phyloP scores from a whole-genome alignment of 1,284 basidiomycete species.

The Trichosporon asahii region DNA sequence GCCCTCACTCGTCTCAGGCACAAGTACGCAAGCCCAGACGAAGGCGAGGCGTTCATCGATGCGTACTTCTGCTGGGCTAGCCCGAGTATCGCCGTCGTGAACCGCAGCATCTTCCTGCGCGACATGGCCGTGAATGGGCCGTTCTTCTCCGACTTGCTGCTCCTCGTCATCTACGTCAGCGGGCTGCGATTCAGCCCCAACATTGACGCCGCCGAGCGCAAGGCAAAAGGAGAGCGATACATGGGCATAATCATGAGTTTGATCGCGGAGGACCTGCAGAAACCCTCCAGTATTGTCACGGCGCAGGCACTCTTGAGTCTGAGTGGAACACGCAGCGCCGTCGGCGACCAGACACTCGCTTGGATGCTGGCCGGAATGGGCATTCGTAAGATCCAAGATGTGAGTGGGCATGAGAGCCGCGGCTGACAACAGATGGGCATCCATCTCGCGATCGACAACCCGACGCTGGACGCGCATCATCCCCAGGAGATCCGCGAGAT shows the following conservation, averaged over 20 bases:
- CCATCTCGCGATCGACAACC: slow-evolving; percentile 29
- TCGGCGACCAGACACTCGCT: slow-evolving; percentile 28
- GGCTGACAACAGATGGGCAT: slow-evolving; percentile 23
- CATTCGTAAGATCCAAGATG: slow-evolving; percentile 31
- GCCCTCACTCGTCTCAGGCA: slow-evolving; percentile 23
- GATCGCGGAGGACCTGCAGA: slow-evolving; percentile 25
- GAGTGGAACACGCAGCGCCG: slow-evolving; percentile 25
- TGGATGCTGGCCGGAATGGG: slow-evolving; percentile 31
- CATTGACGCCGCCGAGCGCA: slow-evolving; percentile 23
- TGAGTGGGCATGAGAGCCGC: slow-evolving; percentile 3
- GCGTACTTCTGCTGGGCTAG: slow-evolving; percentile 30
- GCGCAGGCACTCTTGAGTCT: slow-evolving; percentile 25
- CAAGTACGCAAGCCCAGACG: slow-evolving; percentile 27
- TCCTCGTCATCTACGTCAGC: slow-evolving; percentile 26
- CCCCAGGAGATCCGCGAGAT: slow-evolving; percentile 26
- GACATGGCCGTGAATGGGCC: slow-evolving; percentile 30
- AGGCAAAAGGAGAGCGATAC: slow-evolving; percentile 19
- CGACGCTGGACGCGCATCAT: slow-evolving; percentile 22
- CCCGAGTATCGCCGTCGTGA: slow-evolving; percentile 21
- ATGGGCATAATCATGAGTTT: slow-evolving; percentile 25
- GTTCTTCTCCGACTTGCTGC: slow-evolving; percentile 28
- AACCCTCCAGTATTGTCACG: slow-evolving; percentile 22
- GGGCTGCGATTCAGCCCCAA: slow-evolving; percentile 27
- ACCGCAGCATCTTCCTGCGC: slow-evolving; percentile 24
- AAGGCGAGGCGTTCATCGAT: slow-evolving; percentile 27